These are phyloP conservation scores for Saitoella complicata DNA, from an alignment of 805 yeast genomes.

Conservation along the genomic window DNA sequence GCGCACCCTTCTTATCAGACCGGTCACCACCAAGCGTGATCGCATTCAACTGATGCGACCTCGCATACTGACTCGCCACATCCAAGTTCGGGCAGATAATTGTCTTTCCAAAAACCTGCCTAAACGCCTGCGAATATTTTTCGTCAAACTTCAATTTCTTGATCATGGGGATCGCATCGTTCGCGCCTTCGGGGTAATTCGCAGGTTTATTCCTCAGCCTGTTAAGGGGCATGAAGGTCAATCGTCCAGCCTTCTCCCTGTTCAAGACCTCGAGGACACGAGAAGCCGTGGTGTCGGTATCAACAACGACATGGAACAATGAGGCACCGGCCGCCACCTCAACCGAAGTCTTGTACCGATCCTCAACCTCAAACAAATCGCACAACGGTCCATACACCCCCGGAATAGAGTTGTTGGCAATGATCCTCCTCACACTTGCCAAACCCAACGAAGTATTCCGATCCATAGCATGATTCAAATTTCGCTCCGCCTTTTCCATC, in stretches of 20 bases:
- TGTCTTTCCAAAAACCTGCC: conserved; percentile 66
- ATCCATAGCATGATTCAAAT: conserved; percentile 59
- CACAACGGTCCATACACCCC: conserved; percentile 74
- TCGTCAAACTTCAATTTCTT: conserved; percentile 51
- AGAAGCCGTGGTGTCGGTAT: conserved; percentile 70
- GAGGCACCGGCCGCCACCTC: conserved; percentile 81
- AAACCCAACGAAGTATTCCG: conserved; percentile 55
- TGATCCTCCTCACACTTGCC: conserved; percentile 47
- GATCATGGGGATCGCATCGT: conserved; percentile 60
- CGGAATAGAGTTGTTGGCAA: conserved; percentile 38
- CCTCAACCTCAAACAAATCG: conserved; percentile 64
- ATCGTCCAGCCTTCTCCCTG: conserved; percentile 60
- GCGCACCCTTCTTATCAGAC: conserved; percentile 65
- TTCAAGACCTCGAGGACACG: conserved; percentile 59
- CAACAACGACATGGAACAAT: conserved; percentile 78
- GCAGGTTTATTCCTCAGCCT: conserved; percentile 30
- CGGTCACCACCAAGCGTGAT: conserved; percentile 88
- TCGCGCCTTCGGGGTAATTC: conserved; percentile 40
- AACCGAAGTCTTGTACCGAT: conserved; percentile 67
- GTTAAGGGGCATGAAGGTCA: conserved; percentile 81
- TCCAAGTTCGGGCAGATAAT: conserved; percentile 59
- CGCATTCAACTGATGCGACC: conserved; percentile 44
- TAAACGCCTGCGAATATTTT: conserved; percentile 46
- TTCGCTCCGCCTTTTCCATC: conserved; percentile 39
- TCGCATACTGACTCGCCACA: conserved; percentile 52